Conservation (phyloP, 1,139 yeast species). For the Debaryomyces nepalensis region DNA sequence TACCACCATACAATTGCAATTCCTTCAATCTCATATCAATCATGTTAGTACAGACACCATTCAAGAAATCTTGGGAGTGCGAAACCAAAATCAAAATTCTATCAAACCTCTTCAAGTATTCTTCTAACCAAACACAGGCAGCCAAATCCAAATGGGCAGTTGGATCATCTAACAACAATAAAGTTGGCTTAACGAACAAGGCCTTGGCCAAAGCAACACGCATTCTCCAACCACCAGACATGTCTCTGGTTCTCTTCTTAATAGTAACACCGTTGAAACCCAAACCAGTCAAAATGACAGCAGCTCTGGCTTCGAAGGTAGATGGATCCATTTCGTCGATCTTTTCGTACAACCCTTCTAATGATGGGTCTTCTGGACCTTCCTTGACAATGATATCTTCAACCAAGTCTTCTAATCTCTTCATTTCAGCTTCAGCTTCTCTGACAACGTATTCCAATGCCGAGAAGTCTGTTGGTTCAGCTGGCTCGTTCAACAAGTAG, state of each 20-base stretch:
- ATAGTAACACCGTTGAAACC: slow-evolving; percentile 86
- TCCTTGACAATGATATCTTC: slow-evolving; percentile 89
- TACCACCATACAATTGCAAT: slow-evolving; percentile 89
- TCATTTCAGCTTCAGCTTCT: slow-evolving; percentile 93
- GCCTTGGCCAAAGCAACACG: slow-evolving; percentile 89
- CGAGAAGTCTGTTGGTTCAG: slow-evolving; percentile 87
- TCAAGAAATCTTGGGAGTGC: slow-evolving; percentile 98
- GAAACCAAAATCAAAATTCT: slow-evolving; percentile 93
- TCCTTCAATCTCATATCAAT: slow-evolving; percentile 88
- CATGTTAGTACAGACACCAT: slow-evolving; percentile 98
- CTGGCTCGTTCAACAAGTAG: slow-evolving; percentile 94
- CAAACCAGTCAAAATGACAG: slow-evolving; percentile 93
- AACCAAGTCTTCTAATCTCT: slow-evolving; percentile 86
- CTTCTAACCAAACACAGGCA: slow-evolving; percentile 99
- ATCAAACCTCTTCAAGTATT: slow-evolving; percentile 92
- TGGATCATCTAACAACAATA: slow-evolving; percentile 91
- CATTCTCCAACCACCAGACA: slow-evolving; percentile 99
- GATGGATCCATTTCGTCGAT: slow-evolving; percentile 95
- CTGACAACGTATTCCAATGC: slow-evolving; percentile 96
- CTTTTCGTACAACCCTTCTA: slow-evolving; percentile 92
- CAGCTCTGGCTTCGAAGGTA: slow-evolving; percentile 96
- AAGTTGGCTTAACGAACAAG: slow-evolving; percentile 84
- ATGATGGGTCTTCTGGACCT: slow-evolving; percentile 88
- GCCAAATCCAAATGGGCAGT: slow-evolving; percentile 99
- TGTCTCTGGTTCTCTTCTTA: slow-evolving; percentile 90